phyloP scores from a whole-genome alignment of 2,329 filamentous ascomycete genomes.

The Davidsoniella eucalypti region DNA sequence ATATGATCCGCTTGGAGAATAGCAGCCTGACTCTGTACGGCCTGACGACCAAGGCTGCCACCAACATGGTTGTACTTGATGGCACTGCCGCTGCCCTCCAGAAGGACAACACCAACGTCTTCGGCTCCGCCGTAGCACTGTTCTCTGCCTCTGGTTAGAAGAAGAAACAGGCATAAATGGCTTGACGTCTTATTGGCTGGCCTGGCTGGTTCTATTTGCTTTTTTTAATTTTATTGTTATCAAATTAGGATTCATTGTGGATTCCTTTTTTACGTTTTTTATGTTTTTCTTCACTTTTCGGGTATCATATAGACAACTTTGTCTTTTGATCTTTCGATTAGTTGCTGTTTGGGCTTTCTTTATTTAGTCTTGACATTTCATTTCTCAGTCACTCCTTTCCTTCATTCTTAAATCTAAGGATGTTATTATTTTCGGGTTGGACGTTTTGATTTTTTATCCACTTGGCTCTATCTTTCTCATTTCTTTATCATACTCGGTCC shows the following conservation, averaged over 20 bases:
- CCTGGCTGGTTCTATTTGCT: no score
- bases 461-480: neutral
- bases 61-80: conserved; percentile 55
- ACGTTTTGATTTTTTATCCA: no score
- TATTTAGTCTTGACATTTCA: neutral
- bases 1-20: conserved; percentile 60
- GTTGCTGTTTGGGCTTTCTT: neutral
- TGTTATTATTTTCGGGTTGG: no score
- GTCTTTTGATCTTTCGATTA: neutral
- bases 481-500: neutral
- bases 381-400: neutral
- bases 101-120: conserved; percentile 47
- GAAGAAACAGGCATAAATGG: neutral
- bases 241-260: neutral
- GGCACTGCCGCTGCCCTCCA: conserved; percentile 37
- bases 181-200: no score
- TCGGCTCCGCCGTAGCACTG: conserved; percentile 42
- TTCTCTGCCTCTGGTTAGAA: conserved; percentile 22
- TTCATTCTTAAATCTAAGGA: no score
- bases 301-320: no score
- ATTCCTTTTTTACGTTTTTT: neutral
- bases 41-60: conserved; percentile 56
- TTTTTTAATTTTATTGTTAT: neutral
- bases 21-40: conserved; percentile 47
- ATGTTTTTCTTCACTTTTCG: conserved; percentile 2